Evolutionary conservation across 108 stramenopile genomes (phyloP), one percentile per base, ranked within the genome.

Genomic region (Skeletonema tropicum): DNA sequence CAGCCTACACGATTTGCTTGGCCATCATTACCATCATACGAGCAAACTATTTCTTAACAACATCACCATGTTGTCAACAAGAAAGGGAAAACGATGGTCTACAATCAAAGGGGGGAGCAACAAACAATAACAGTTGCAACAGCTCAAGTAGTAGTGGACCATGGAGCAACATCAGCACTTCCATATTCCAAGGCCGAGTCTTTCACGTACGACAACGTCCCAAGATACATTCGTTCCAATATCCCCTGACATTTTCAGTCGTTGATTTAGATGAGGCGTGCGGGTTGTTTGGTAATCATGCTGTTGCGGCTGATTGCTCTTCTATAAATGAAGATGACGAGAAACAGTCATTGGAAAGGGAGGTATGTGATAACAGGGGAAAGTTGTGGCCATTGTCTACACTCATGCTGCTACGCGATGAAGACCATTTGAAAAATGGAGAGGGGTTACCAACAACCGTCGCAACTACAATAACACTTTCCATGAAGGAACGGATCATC

Each of bases 241-340:
- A 98, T 81, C 96, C 96, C 3, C 83, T 98, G 8, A 96, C 92
- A 66, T 90, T 92, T 62, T 76, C 83, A 41, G 80, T 89, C 0
- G 66, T 98, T 42, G 96, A 98, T 78, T 84, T 97, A 39, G 88
- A 88, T 52, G 90, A 94, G 73, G 66, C 70, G 11, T 64, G 57
- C 5, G 46, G 66, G n/a, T 57, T 88, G 64, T 87, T 84, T 58
- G 88, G 83, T 3, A 15, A 13, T 19, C 69, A 68, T n/a, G 36
- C 36, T 57, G 78, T 79, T 30, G 32, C 29, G 26, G 30, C 29
- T 11, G 48, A 33, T 26, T 12, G 15, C 41, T 41, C 33, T 25
- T 21, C 15, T 39, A 4, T 23, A 35, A 25, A 31, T 17, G 12
- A 0, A 6, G 45, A 63, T 12, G 45, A 10, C 32, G 25, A 58